Percentiles rank a stretch among this genome's conserved stretches.
These are phyloP conservation scores for Pestalotiopsis sp. DNA, from an alignment of 2,329 filamentous ascomycete genomes.

Conservation along the genomic window DNA sequence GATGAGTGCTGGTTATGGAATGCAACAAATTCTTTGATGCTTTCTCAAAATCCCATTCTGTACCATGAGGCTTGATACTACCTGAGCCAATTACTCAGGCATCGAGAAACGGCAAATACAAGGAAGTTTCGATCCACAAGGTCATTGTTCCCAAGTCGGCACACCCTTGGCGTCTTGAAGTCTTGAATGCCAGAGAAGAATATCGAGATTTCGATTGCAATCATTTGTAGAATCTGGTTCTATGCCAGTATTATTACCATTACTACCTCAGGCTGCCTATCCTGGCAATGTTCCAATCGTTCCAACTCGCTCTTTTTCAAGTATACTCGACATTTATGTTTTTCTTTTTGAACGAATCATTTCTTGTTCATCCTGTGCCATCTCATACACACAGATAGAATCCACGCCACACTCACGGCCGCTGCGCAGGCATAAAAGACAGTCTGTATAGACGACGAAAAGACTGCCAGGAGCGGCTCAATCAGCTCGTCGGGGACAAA, in stretches of 20 bases:
- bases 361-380: conserved; percentile 13
- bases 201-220: background rate
- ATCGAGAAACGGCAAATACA: no score
- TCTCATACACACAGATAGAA: conserved; percentile 12
- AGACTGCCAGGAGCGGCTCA: background rate
- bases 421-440: conserved; percentile 13
- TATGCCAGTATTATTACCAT: background rate
- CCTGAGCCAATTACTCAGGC: no score
- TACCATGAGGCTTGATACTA: no score
- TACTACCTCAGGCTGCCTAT: background rate
- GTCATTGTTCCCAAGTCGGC: no score
- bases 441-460: conserved; percentile 9
- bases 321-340: background rate
- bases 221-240: background rate
- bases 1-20: no score
- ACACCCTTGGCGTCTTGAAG: no score
- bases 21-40: no score
- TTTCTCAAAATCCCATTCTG: no score
- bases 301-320: background rate
- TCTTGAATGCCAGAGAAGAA: no score
- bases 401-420: conserved; percentile 12
- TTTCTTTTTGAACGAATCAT: no score
- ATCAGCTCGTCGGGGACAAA: conserved; percentile 1
- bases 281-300: background rate
- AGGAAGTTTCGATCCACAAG: no score